Percentiles rank a stretch among this genome's conserved stretches.
These are phyloP conservation scores for Schoenoplectus tabernaemontani DNA, from an alignment of 202 grass and related monocot species.

Conservation along the genomic window DNA sequence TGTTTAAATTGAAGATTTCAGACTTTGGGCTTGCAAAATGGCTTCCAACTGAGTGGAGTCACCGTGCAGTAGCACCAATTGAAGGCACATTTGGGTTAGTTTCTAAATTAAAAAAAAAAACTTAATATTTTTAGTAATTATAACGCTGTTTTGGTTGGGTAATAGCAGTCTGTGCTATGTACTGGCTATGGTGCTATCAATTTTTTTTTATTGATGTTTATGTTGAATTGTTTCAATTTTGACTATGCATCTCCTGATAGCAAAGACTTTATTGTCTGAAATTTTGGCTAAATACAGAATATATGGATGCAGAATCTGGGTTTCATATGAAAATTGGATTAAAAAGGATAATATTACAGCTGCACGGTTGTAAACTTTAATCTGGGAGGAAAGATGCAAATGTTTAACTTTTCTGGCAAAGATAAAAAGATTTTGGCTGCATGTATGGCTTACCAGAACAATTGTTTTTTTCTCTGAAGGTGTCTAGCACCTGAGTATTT, in stretches of 20 bases:
- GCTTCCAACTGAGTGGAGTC: slow-evolving; percentile 87
- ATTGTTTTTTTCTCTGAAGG: slow-evolving; percentile 19
- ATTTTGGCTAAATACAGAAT: neutral
- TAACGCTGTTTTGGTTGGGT: neutral
- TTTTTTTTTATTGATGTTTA: neutral
- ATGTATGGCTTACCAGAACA: neutral
- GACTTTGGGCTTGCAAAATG: slow-evolving; percentile 94
- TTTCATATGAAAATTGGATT: neutral
- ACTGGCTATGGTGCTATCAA: neutral
- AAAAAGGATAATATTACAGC: neutral
- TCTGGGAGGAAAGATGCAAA: too few species aligned
- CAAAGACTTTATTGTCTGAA: neutral
- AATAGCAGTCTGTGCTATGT: neutral
- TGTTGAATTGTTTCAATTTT: neutral
- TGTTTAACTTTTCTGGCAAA: neutral
- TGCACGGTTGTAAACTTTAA: neutral
- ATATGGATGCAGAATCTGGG: neutral
- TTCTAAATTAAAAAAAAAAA: neutral
- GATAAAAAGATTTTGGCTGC: neutral
- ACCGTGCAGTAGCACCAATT: slow-evolving; percentile 80
- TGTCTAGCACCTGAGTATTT: slow-evolving; percentile 96
- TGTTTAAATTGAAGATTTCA: slow-evolving; percentile 46
- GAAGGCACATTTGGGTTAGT: slow-evolving; percentile 79
- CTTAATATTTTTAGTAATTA: neutral
- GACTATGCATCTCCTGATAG: neutral